Conservation (phyloP, 208 protist species). For the Acanthamoeba royreba region DNA sequence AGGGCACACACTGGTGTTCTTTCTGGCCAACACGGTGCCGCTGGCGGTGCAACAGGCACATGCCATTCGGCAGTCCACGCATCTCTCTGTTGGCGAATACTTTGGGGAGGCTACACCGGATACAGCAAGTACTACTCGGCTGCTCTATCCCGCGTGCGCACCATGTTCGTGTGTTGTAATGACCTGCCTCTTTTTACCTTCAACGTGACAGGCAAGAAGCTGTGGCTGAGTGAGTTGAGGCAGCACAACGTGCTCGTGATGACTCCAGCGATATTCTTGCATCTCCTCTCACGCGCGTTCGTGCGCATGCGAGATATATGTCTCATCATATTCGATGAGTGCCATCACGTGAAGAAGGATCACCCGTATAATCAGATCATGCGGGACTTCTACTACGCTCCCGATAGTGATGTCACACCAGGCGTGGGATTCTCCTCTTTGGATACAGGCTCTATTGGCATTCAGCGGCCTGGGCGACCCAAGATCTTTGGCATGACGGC, state of each 20-base stretch:
- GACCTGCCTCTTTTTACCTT: not conserved
- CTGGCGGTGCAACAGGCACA: slow-evolving; percentile 69
- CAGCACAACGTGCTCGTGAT: slow-evolving; percentile 66
- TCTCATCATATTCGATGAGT: slow-evolving; percentile 80
- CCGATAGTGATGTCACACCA: not conserved
- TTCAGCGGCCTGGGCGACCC: not conserved
- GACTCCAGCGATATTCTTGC: slow-evolving; percentile 63
- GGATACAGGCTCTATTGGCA: not conserved
- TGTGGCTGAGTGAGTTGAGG: not conserved
- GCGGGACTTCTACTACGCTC: slow-evolving; percentile 17
- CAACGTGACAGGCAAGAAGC: not conserved
- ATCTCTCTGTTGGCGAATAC: not conserved
- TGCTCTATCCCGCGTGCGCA: slow-evolving; percentile 32
- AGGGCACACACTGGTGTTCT: slow-evolving; percentile 65
- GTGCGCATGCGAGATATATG: not conserved
- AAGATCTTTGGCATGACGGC: slow-evolving; percentile 78
- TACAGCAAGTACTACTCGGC: not conserved
- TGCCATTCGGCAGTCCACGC: not conserved
- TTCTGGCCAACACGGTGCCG: slow-evolving; percentile 71
- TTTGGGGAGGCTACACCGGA: not conserved
- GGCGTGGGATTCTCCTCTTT: not conserved
- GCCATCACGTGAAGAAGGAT: slow-evolving; percentile 71
- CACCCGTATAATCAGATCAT: slow-evolving; percentile 41
- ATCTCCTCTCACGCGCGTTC: slow-evolving; percentile 33
- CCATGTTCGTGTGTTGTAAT: slow-evolving; percentile 31